Percentiles rank a stretch among this genome's conserved stretches.
These are phyloP conservation scores for Spencermartinsiella europaea DNA, from an alignment of 805 yeast species.

Conservation along the genomic window DNA sequence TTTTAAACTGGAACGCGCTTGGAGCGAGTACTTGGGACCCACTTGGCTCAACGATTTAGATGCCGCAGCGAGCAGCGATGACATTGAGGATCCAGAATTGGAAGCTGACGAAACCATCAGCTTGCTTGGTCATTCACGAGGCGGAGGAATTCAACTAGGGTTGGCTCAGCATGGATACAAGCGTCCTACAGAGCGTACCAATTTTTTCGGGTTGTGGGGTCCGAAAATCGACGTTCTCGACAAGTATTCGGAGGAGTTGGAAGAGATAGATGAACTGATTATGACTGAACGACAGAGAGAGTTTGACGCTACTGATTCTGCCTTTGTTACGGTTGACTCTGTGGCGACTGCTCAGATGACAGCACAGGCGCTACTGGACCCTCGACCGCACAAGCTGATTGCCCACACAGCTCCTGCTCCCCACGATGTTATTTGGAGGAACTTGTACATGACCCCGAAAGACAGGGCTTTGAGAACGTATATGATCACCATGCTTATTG, in stretches of 20 bases:
- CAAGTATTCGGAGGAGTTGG: constrained; percentile 62
- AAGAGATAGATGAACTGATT: constrained; percentile 67
- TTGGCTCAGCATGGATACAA: constrained; percentile 28
- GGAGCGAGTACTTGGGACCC: constrained; percentile 63
- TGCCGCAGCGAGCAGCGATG: background rate
- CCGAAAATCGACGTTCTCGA: constrained; percentile 75
- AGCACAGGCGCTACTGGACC: constrained; percentile 92
- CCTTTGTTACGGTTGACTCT: constrained; percentile 90
- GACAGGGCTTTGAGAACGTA: constrained; percentile 65
- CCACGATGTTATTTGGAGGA: constrained; percentile 90
- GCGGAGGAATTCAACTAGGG: constrained; percentile 16
- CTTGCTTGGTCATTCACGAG: constrained; percentile 1
- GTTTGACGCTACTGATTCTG: constrained; percentile 80
- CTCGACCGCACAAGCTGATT: constrained; percentile 75
- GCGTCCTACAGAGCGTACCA: constrained; percentile 61
- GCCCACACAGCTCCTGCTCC: constrained; percentile 93
- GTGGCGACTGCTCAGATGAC: constrained; percentile 96
- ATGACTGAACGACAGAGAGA: constrained; percentile 36
- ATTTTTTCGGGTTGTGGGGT: constrained; percentile 61
- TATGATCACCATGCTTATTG: constrained; percentile 59
- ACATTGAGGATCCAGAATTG: constrained; percentile 1
- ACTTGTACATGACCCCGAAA: constrained; percentile 70
- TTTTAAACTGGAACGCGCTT: constrained; percentile 56
- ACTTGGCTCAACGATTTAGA: constrained; percentile 18
- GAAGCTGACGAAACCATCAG: constrained; percentile 3